Evolutionary conservation across 148 eudicot genomes (phyloP), one percentile per base, ranked within the genome.

Genomic region (Rhododendron vialii): DNA sequence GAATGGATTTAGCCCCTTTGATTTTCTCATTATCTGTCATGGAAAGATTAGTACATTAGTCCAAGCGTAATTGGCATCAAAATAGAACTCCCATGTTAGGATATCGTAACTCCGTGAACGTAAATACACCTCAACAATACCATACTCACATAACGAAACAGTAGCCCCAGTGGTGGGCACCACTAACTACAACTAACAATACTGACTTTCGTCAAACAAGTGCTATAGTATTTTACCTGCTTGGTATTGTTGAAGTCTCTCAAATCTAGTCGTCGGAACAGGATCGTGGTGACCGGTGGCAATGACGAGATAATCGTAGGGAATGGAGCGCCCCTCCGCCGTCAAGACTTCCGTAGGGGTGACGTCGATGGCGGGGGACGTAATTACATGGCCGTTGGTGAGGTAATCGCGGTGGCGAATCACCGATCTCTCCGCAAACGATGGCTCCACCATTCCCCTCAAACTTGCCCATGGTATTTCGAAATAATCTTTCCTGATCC

Each of bases 381-480:
- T 83, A 28, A 93, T 78, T 26, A 92, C 45, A 22, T 89, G 89
- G 43, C 86, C 90, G 74, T 89, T 91, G 7, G 88, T 87, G 18
- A 93, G 91, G 86, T 93, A 93, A 83, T 92, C 93, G 51, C 59
- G 87, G 82, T 93, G 96, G 50, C 84, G 82, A 80, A 93, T 92
- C 41, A 92, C 78, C 1, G 94, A 90, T 86, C 91, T 92, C 83
- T 90, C 89, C 0, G 92, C 94, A 86, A 93, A 92, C 30, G 91
- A 84, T 55, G 96, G 96, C 91, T 93, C 93, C 86, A 93, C 93
- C 87, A 82, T 90, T 74, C 87, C 81, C 86, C 96, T 92, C 89
- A 91, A 88, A 86, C 88, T 89, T 48, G 94, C 92, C 88, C 90
- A 93, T 57, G 94, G 91, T 17, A 93, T 92, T 84, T 93, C 95